Base-by-base conservation (phyloP, 139 green algal species). In the Micromonas pusilla region DNA sequence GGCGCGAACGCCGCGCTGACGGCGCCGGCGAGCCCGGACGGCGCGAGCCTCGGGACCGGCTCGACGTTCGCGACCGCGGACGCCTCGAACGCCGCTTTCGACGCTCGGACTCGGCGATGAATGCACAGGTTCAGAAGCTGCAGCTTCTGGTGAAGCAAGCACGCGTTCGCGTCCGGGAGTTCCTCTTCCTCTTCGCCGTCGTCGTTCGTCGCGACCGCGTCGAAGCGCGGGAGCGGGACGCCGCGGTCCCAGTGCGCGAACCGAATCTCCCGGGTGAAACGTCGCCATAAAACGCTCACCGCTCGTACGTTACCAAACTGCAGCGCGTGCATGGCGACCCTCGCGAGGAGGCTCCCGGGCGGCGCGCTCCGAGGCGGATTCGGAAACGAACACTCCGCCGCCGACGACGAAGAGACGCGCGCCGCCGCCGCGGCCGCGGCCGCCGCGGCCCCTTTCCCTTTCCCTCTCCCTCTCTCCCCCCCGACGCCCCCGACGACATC, bases 301-400 rank as follows among this genome's bases (percentile, higher is more conserved):
- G 90, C 90, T 0, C 91, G 73, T 0, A 88, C 79, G 68, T 91
- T 96, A 63, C 86, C 85, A 60, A 92, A 90, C 33, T 86, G 68
- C 72, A 93, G 64, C 0, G 79, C 73, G 75, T 96, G 91, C 62
- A 92, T 76, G 1, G 87, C 80, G 25, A 96, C 72, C 16, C 87
- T 85, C 34, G 70, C 72, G 33, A 91, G 80, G 73, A 93, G 79
- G 2, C 76, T 81, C 3, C 78, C 70, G 0, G 70, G 52, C 0
- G 83, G 84, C 0, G 83, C 74, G 19, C 79, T 83, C 31, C 62
- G 32, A 5, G 3, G 31, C n/a, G 37, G 68, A 16, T 34, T 39
- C 9, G 20, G 23, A 62, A 63, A 30, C 1, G 16, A 16, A 57
- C 9, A 9, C 45, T 57, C 45, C 45, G 45, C 9, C 45, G 9